phyloP scores from a whole-genome alignment of 208 protist genomes.

The Porcisia hertigi region DNA sequence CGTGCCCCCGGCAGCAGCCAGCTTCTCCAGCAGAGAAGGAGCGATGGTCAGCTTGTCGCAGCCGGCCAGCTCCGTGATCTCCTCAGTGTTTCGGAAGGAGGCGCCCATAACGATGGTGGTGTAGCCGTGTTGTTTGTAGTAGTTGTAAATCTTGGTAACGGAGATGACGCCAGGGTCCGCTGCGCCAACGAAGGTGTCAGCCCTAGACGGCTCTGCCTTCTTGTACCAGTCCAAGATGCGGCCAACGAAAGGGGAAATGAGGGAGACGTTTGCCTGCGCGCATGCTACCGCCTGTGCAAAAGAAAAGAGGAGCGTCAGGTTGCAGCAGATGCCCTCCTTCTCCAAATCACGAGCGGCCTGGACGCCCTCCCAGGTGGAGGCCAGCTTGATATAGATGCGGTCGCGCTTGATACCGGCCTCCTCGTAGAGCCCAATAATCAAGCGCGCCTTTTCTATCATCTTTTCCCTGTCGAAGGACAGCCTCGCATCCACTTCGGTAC shows the following conservation, averaged over 20 bases:
- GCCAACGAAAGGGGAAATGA: constrained; percentile 97
- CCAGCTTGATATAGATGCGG: constrained; percentile 97
- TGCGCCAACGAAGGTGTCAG: constrained; percentile 57
- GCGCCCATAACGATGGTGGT: constrained; percentile 98
- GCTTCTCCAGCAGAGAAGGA: constrained; percentile 94
- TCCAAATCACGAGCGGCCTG: constrained; percentile 94
- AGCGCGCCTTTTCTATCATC: constrained; percentile 92
- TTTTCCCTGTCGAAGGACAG: constrained; percentile 96
- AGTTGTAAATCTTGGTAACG: constrained; percentile 96
- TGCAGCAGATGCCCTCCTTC: constrained; percentile 96
- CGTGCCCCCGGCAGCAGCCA: constrained; percentile 53
- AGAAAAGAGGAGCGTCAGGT: constrained; percentile 98
- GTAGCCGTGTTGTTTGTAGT: constrained; percentile 98
- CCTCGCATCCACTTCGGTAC: constrained; percentile 96
- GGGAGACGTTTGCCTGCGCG: constrained; percentile 93
- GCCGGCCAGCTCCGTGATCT: constrained; percentile 94
- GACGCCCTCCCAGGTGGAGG: constrained; percentile 98
- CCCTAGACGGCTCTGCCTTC: constrained; percentile 52
- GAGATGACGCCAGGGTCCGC: constrained; percentile 95
- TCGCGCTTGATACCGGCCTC: constrained; percentile 89
- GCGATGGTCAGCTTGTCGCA: constrained; percentile 98
- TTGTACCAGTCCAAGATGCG: constrained; percentile 98
- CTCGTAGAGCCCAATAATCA: constrained; percentile 95
- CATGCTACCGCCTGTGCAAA: constrained; percentile 95
- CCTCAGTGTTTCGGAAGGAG: constrained; percentile 94